Base-by-base conservation (phyloP, 1,139 yeast genomes). In the Yamadazyma atlantica region DNA sequence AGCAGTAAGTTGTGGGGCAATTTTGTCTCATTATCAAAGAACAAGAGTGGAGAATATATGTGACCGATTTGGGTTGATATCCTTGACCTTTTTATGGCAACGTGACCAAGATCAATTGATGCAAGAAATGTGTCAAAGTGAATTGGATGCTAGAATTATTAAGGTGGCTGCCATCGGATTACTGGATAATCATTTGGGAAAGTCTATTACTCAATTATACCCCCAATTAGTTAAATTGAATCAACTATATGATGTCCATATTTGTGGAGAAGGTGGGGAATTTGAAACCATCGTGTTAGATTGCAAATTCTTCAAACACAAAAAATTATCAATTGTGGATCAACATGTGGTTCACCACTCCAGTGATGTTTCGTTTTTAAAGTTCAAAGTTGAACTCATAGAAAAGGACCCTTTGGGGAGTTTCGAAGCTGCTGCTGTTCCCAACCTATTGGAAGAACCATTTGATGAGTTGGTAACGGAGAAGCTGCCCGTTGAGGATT, bases 201-300 rank as follows among this genome's bases (percentile, higher is more conserved):
- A 76, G 55, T 66, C 82, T 4, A 66, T 92, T 31, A 73, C 69
- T 2, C 75, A 85, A 46, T 65, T 85, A 48, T 75, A 76, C 39
- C 84, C 88, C 0, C 73, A 68, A 1, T 60, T 92, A 54, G 51
- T 74, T 9, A 68, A 67, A 29, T 65, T 90, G 47, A 85, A 90
- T 53, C 48, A 58, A 9, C 63, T 66, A 61, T 90, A 79, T 58
- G 95, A 90, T 2, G 86, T 90, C 8, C 97, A 92, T 58, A 80
- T 92, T 0, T 92, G 98, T 65, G 98, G 98, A 7, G 98, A 92
- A 66, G 98, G 98, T 15, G 98, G 98, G 1, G 98, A 92, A 59
- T 92, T 89, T 58, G 98, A 92, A 57, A 84, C 96, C 0, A 66
- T 90, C 48, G 97, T 92, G 2, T 68, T 92, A 22, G 97, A 92